Percentiles rank a stretch among this genome's conserved stretches.
Evolutionary conservation across 75 land plant genomes (phyloP).

Genomic region (Pinus albicaulis): DNA sequence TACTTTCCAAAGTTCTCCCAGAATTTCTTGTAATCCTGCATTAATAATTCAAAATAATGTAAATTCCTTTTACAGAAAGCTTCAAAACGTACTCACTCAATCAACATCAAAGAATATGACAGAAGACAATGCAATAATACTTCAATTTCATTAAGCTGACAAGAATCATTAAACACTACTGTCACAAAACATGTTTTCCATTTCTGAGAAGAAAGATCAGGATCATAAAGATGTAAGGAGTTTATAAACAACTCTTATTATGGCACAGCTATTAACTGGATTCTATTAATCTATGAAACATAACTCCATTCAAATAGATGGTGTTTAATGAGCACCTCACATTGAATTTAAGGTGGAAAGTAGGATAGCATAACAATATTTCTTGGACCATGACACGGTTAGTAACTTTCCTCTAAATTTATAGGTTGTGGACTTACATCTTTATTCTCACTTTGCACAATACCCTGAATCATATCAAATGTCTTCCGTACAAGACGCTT

Average conservation of each 20-base stretch:
- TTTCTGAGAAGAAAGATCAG: no score
- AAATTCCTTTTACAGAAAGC: not conserved
- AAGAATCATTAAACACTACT: not conserved
- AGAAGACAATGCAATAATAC: not conserved
- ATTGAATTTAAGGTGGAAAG: no score
- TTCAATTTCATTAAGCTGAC: not conserved
- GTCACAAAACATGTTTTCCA: no score
- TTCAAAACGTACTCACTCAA: not conserved
- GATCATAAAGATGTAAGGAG: no score
- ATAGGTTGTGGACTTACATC: conserved; percentile 49
- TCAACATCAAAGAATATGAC: not conserved
- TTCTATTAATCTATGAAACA: no score
- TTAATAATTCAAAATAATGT: not conserved
- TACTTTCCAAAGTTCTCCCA: conserved; percentile 97
- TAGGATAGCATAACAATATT: no score
- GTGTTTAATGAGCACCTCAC: no score
- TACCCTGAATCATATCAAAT: conserved; percentile 96
- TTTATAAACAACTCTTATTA: not conserved
- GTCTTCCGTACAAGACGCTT: conserved; percentile 95
- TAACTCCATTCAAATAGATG: no score
- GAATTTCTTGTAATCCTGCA: conserved; percentile 93
- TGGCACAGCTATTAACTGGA: no score
- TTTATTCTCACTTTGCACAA: conserved; percentile 83
- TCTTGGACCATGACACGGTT: no score
- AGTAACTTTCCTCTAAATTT: no score